Base-by-base conservation (phyloP, 768 basidiomycete species). In the Hypholoma fasciculare region DNA sequence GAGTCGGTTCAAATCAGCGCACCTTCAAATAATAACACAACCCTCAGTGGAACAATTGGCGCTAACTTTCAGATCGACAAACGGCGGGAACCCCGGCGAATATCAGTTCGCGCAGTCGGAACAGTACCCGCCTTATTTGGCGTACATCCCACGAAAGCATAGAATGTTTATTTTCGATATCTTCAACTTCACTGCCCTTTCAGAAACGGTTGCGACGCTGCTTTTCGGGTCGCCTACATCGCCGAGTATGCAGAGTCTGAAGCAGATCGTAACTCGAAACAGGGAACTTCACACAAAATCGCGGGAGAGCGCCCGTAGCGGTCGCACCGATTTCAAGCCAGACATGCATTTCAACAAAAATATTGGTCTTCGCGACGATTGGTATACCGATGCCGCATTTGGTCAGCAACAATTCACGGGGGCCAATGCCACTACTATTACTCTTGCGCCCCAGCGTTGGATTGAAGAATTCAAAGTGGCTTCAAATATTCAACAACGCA, bases 381-480 rank as follows among this genome's bases (percentile, higher is more conserved):
- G 71, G 71, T 71, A 68, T 47, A 67, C 68, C 11, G 71, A 72
- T 49, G 67, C 66, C 20, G 67, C 63, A 9, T 72, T 70, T 49
- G 69, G 57, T 13, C 70, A 71, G 48, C 71, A 72, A 49, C 65
- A 67, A 47, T 67, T 72, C 47, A 69, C 65, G 34, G 71, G 71
- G 13, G 58, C 65, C 19, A 71, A 72, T 52, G 66, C 71, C 17
- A 69, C 68, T 16, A 67, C 62, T 11, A 65, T 72, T 52, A 64
- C 59, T 4, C 51, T 62, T n/a, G 70, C 69, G 8, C 42, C 64
- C 19, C 34, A 27, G 16, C 44, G 49, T 27, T 69, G 67, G 70
- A 49, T 69, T 16, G 44, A 60, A 1, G 60, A 58, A 6, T 70
- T 69, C 54, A 52, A 26, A 16, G 65, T 42, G 12, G 62, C 19